These are phyloP conservation scores for Globisporangium polare DNA, from an alignment of 352 stramenopile genomes.

Conservation along the genomic window DNA sequence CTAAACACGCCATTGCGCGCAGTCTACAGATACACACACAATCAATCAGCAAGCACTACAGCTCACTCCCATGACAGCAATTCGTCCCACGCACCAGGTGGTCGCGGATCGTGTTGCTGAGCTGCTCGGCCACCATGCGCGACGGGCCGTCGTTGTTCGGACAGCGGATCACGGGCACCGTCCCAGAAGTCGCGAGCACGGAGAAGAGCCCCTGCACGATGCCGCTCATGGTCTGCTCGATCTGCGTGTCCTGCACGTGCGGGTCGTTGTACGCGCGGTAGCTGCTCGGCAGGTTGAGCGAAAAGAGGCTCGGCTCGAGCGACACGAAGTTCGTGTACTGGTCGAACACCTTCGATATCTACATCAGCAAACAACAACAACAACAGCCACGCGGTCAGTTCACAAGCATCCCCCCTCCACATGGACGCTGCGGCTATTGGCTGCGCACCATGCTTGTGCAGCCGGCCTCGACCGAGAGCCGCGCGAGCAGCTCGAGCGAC, in stretches of 20 bases:
- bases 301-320: slow-evolving; percentile 94
- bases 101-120: slow-evolving; percentile 80
- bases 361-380: too few species aligned
- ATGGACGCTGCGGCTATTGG: not conserved
- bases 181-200: slow-evolving; percentile 90
- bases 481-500: slow-evolving; percentile 85
- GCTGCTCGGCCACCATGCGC: slow-evolving; percentile 95
- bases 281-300: slow-evolving; percentile 89
- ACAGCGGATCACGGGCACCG: slow-evolving; percentile 95
- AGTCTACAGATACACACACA: slow-evolving; percentile 21
- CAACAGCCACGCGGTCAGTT: not conserved
- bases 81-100: slow-evolving; percentile 40
- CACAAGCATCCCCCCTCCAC: not conserved
- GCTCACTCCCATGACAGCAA: not conserved
- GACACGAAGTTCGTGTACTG: slow-evolving; percentile 98
- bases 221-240: slow-evolving; percentile 67
- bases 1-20: slow-evolving; percentile 64
- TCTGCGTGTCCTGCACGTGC: slow-evolving; percentile 65
- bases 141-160: slow-evolving; percentile 90
- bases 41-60: not conserved
- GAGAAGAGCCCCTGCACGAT: slow-evolving; percentile 90
- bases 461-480: slow-evolving; percentile 63
- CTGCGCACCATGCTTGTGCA: slow-evolving; percentile 74
- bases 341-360: slow-evolving; percentile 95
- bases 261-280: slow-evolving; percentile 95